These are phyloP conservation scores for Trichosporon asahii DNA, from an alignment of 1,284 basidiomycete species.

Conservation along the genomic window DNA sequence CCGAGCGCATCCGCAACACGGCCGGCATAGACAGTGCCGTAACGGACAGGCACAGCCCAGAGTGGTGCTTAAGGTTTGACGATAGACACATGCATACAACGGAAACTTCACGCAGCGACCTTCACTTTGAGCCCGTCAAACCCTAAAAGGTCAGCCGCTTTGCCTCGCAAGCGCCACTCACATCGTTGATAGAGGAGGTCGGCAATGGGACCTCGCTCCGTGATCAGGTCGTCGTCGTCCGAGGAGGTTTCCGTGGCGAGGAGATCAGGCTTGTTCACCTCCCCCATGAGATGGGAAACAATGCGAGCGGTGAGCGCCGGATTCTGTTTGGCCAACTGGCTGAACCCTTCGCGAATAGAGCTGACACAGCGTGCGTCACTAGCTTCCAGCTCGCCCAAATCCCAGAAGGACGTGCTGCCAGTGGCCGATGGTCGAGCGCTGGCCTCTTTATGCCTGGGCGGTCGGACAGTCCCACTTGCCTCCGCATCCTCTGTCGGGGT, in stretches of 20 bases:
- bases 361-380: constrained; percentile 3
- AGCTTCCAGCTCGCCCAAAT: constrained; percentile 1
- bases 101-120: not conserved
- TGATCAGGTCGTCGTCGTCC: constrained; percentile 25
- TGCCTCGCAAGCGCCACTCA: constrained; percentile 30
- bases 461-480: not conserved
- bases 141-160: not conserved
- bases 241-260: not conserved
- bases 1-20: too few species aligned
- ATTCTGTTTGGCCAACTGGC: constrained; percentile 74
- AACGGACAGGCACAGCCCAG: too few species aligned
- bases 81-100: not conserved
- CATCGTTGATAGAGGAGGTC: constrained; percentile 90
- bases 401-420: not conserved
- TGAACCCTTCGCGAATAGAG: constrained; percentile 73
- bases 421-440: not conserved
- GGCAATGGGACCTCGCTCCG: constrained; percentile 66
- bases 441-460: not conserved
- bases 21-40: too few species aligned
- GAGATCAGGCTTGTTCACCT: constrained; percentile 57
- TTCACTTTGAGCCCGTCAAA: constrained; percentile 1
- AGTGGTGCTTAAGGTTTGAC: too few species aligned
- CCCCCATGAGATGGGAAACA: constrained; percentile 81
- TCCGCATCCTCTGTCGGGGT: not conserved
- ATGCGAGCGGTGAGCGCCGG: constrained; percentile 79